Evolutionary conservation across 148 eudicot genomes (phyloP).

Genomic region (Simmondsia chinensis): DNA sequence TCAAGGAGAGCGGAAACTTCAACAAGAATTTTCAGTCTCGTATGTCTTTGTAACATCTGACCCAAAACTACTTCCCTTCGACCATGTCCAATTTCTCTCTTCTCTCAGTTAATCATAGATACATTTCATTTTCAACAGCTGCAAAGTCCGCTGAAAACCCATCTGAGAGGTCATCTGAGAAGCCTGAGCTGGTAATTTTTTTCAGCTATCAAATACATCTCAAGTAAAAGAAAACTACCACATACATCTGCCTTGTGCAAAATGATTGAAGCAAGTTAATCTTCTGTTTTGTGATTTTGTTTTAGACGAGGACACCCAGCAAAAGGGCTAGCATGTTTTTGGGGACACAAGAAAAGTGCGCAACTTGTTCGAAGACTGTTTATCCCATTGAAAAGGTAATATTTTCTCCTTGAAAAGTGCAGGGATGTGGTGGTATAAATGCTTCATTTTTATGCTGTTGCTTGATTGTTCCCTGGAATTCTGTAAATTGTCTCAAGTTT

Average conservation of each 20-base stretch:
- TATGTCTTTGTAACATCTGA: constrained; percentile 21
- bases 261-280: no score
- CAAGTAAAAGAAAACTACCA: no score
- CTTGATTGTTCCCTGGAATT: background rate
- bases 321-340: constrained; percentile 88
- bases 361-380: constrained; percentile 82
- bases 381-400: constrained; percentile 88
- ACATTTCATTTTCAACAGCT: constrained; percentile 33
- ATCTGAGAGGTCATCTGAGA: constrained; percentile 17
- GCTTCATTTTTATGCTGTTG: background rate
- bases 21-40: constrained; percentile 88
- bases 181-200: constrained; percentile 64
- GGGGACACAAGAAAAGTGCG: constrained; percentile 93
- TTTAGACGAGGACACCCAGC: constrained; percentile 74
- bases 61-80: background rate
- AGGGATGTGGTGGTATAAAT: background rate
- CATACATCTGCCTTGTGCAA: no score
- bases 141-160: constrained; percentile 58
- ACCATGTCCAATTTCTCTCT: background rate
- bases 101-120: background rate
- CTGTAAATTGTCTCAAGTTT: no score
- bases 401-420: background rate
- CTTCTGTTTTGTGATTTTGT: constrained; percentile 6
- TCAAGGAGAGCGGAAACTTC: constrained; percentile 86
- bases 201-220: background rate